Percentiles rank a stretch among this genome's conserved stretches.
Evolutionary conservation across 2,329 filamentous ascomycete species (phyloP).

Genomic region (Chaetomium strumarium): DNA sequence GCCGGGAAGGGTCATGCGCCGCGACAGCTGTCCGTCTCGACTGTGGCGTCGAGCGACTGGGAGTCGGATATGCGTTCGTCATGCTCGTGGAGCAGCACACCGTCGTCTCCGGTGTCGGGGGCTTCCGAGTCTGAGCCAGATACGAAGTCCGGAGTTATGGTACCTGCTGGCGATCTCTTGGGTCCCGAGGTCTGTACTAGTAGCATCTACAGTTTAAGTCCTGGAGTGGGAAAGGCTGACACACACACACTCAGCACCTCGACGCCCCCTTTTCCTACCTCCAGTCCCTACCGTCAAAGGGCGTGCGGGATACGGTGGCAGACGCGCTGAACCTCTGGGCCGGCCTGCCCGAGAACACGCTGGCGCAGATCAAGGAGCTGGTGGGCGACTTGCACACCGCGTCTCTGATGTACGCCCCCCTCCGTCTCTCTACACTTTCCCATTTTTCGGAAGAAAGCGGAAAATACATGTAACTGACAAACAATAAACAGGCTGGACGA

Average conservation of each 20-base stretch:
- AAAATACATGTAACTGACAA: not conserved
- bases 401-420: slow-evolving; percentile 5
- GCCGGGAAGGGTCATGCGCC: no score
- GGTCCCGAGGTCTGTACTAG: not conserved
- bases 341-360: not conserved
- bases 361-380: slow-evolving; percentile 3
- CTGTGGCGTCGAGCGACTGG: not conserved
- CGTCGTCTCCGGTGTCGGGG: no score
- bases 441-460: not conserved
- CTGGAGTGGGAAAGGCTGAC: not conserved
- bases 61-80: not conserved
- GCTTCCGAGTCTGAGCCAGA: no score
- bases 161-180: not conserved
- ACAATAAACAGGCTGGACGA: slow-evolving; percentile 1
- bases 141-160: not conserved
- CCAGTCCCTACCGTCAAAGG: slow-evolving; percentile 1
- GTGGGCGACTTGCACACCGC: slow-evolving; percentile 4
- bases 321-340: slow-evolving; percentile 9
- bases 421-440: not conserved
- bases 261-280: slow-evolving; percentile 2
- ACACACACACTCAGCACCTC: not conserved
- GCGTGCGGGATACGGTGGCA: not conserved
- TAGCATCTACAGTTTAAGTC: not conserved
- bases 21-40: no score
- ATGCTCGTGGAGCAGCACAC: not conserved